A percentile compares a stretch with the other conserved stretches of the same genome.
phyloP scores from a whole-genome alignment of 257 asterid genomes.

The Petunia secreta region DNA sequence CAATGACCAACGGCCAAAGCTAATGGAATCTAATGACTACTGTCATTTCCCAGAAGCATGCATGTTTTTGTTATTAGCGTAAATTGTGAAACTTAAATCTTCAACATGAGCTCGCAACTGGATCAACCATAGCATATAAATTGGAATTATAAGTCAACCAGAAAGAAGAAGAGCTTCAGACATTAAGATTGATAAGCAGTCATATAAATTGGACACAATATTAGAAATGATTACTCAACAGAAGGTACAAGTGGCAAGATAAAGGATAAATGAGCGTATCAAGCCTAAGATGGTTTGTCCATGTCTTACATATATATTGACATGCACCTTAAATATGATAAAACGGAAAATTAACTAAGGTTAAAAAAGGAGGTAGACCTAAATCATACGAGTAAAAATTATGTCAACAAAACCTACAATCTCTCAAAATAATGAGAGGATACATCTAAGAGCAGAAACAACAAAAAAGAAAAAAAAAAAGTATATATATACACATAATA shows the following conservation, averaged over 20 bases:
- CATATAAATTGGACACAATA: neutral
- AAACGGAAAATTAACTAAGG: neutral
- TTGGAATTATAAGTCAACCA: no score
- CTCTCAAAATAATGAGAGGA: neutral
- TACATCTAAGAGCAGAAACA: neutral
- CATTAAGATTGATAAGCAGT: neutral
- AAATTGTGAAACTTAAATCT: neutral
- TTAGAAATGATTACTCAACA: neutral
- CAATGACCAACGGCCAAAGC: neutral
- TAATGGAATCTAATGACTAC: constrained; percentile 11
- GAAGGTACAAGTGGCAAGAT: neutral
- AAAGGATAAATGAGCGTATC: neutral
- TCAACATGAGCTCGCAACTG: constrained; percentile 8
- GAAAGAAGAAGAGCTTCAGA: neutral
- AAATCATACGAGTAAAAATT: no score
- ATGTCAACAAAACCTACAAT: neutral
- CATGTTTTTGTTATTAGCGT: no score
- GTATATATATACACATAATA: neutral
- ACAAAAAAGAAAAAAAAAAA: neutral
- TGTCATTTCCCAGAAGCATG: constrained; percentile 5
- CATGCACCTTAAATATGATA: neutral
- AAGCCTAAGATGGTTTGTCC: neutral
- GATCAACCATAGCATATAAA: neutral
- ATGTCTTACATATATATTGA: neutral
- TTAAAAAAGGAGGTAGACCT: neutral